Conservation (phyloP, 768 basidiomycete genomes). For the Lentinula aciculospora region DNA sequence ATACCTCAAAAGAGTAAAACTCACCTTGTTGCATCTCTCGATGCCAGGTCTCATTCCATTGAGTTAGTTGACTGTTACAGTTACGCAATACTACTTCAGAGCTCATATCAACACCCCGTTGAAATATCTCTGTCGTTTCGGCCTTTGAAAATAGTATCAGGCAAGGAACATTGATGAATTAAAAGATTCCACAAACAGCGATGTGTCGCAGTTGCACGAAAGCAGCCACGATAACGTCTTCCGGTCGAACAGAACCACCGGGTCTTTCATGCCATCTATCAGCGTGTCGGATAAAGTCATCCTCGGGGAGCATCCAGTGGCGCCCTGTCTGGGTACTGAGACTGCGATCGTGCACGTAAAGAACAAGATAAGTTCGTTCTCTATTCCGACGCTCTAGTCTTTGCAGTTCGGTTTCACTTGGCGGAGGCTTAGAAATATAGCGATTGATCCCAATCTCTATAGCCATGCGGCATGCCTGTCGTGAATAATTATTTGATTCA, state of each 20-base stretch:
- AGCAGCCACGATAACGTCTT: slow-evolving; percentile 77
- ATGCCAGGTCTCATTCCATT: slow-evolving; percentile 72
- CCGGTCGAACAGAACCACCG: slow-evolving; percentile 52
- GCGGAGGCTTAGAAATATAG: slow-evolving; percentile 48
- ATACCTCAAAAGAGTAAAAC: slow-evolving; percentile 8
- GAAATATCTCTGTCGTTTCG: slow-evolving; percentile 73
- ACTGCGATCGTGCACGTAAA: slow-evolving; percentile 84
- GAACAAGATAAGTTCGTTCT: slow-evolving; percentile 80
- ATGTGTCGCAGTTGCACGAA: slow-evolving; percentile 75
- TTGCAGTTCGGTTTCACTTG: slow-evolving; percentile 60
- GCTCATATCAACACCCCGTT: slow-evolving; percentile 55
- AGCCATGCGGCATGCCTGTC: slow-evolving; percentile 81
- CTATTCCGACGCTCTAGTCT: slow-evolving; percentile 74
- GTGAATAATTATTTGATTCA: background rate
- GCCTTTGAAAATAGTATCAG: slow-evolving; percentile 34
- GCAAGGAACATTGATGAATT: background rate
- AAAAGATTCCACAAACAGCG: slow-evolving; percentile 45
- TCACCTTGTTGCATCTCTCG: slow-evolving; percentile 67
- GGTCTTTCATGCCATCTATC: slow-evolving; percentile 66
- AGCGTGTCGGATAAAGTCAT: slow-evolving; percentile 69
- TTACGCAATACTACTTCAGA: slow-evolving; percentile 66
- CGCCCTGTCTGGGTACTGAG: slow-evolving; percentile 82
- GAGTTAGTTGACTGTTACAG: slow-evolving; percentile 65
- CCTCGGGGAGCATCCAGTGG: slow-evolving; percentile 87
- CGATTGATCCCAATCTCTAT: slow-evolving; percentile 79